These are phyloP conservation scores for Sphaerostilbella broomeana DNA, from an alignment of 2,329 filamentous ascomycete genomes.

Conservation along the genomic window DNA sequence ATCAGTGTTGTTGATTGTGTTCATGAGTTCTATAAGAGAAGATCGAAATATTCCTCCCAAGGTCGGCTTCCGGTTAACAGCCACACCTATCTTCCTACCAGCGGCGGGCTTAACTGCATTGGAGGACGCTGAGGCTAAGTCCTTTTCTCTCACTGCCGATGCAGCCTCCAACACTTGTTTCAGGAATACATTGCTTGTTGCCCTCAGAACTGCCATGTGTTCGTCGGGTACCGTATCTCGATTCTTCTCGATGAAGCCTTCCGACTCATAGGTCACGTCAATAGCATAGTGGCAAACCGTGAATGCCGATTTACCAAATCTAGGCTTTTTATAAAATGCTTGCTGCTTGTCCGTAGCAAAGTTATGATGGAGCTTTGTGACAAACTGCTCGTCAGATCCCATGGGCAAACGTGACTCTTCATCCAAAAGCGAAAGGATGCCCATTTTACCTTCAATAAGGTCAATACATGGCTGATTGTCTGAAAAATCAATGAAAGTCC, in stretches of 20 bases:
- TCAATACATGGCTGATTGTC: conserved; percentile 99
- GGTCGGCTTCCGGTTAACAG: conserved; percentile 92
- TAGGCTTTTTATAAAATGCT: conserved; percentile 96
- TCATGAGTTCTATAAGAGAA: conserved; percentile 95
- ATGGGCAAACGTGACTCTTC: conserved; percentile 96
- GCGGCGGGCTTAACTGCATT: conserved; percentile 72
- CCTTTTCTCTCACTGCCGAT: conserved; percentile 82
- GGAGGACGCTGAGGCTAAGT: conserved; percentile 56
- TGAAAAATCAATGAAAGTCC: conserved; percentile 99
- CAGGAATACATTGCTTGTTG: conserved; percentile 80
- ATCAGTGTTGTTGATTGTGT: conserved; percentile 94
- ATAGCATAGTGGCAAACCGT: conserved; percentile 98
- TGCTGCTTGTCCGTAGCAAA: conserved; percentile 86
- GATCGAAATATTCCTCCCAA: conserved; percentile 98
- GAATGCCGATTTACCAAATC: conserved; percentile 95
- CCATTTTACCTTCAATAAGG: conserved; percentile 92
- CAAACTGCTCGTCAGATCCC: conserved; percentile 95
- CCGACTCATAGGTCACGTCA: conserved; percentile 97
- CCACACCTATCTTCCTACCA: conserved; percentile 82
- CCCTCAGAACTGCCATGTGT: conserved; percentile 86
- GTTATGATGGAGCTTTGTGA: conserved; percentile 92
- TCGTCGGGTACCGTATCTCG: conserved; percentile 97
- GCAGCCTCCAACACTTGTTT: conserved; percentile 79
- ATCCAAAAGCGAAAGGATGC: conserved; percentile 84
- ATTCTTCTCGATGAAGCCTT: conserved; percentile 99